Base-by-base conservation (phyloP, 768 basidiomycete species). In the Tylopilus plumbeoviolaceoides region DNA sequence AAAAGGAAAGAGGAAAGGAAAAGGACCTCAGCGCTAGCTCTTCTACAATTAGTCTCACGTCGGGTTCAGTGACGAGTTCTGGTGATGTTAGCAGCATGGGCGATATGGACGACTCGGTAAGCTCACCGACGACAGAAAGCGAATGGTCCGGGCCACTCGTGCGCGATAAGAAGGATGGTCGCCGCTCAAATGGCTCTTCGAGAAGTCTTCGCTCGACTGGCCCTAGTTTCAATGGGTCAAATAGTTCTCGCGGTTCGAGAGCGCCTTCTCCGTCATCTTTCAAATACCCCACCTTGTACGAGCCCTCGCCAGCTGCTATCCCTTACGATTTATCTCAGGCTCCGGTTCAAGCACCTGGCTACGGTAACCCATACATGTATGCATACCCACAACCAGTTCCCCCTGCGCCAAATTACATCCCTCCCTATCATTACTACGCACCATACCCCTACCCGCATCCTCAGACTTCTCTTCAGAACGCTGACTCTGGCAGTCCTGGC, bases 21-120 rank as follows among this genome's bases (percentile, higher is more conserved):
- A 85, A 84, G 60, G 85, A 87, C 57, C 76, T 84, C 70, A 90
- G 82, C 64, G 82, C 87, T 8, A 87, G 85, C 63, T 89, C 88
- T 9, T 89, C 89, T 7, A 82, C 86, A 20, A 72, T 84, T 44
- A 87, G 87, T 59, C 76, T 86, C 48, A 78, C 83, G 1, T 87
- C 84, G 4, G 83, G 82, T 48, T 89, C 85, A 35, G 80, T 81
- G 9, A 78, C 77, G 5, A 67, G 78, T 48, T 75, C 69, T n/a
- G 78, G 76, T 23, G 82, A 78, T 48, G 73, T 77, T 27, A 85
- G 85, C 60, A 85, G 82, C 56, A 67, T 75, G 42, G 83, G 80
- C 42, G 87, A 88, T 61, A 68, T 78, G 9, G 87, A 89, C 51
- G 89, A 89, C 54, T 76, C 80, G 15, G 77, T 74, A 23, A 85